Evolutionary conservation across 768 basidiomycete genomes (phyloP).

Genomic region (Boletus tomentosulus): DNA sequence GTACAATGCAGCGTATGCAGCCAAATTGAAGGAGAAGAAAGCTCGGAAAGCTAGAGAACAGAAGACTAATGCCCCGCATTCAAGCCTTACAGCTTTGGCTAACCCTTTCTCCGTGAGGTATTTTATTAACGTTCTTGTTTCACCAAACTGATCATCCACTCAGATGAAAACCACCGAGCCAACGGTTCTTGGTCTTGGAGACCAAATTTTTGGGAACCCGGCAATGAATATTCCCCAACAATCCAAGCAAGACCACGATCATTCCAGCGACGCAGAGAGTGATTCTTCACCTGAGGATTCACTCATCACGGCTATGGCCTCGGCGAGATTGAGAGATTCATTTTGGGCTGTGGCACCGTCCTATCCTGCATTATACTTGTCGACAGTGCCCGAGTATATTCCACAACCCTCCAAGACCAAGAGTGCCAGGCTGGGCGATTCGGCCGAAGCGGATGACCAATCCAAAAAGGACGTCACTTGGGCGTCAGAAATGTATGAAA

Average conservation of each 20-base stretch:
- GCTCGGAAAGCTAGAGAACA: slow-evolving; percentile 37
- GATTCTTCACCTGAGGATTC: slow-evolving; percentile 40
- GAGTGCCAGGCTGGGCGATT: slow-evolving; percentile 37
- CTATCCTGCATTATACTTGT: slow-evolving; percentile 68
- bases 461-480: slow-evolving; percentile 49
- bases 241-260: slow-evolving; percentile 15
- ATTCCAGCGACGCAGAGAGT: slow-evolving; percentile 32
- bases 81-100: slow-evolving; percentile 29
- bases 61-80: slow-evolving; percentile 34
- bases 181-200: slow-evolving; percentile 52
- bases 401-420: slow-evolving; percentile 52
- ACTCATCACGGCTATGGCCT: slow-evolving; percentile 55
- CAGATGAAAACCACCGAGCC: slow-evolving; percentile 29
- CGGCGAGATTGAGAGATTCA: slow-evolving; percentile 51
- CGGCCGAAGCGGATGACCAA: slow-evolving; percentile 39
- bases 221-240: slow-evolving; percentile 15
- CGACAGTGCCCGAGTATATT: slow-evolving; percentile 70
- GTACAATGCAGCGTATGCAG: slow-evolving; percentile 70
- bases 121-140: not conserved
- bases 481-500: slow-evolving; percentile 76
- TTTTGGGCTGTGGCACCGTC: slow-evolving; percentile 64
- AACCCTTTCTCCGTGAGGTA: slow-evolving; percentile 74
- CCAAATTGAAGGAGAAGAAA: slow-evolving; percentile 59
- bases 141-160: slow-evolving; percentile 1
- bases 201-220: slow-evolving; percentile 57